These are phyloP conservation scores for Cladosporium sphaerospermum DNA, from an alignment of 2,329 filamentous ascomycete species.

Conservation along the genomic window DNA sequence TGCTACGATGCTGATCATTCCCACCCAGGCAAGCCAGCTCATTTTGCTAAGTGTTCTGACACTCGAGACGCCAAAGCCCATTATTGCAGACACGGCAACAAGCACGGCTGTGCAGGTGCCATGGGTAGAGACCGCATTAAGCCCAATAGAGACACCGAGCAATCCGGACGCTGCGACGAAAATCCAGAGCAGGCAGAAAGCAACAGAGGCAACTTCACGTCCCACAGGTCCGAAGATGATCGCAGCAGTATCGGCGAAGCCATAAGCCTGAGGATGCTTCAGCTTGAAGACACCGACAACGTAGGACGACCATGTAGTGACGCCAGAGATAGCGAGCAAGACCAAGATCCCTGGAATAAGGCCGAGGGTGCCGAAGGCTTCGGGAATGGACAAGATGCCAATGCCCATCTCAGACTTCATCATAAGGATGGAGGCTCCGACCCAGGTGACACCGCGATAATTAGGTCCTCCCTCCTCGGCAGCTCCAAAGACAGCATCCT, in stretches of 20 bases:
- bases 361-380: constrained; percentile 41
- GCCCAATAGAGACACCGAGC: constrained; percentile 3
- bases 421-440: constrained; percentile 41
- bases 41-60: constrained; percentile 32
- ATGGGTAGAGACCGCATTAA: constrained; percentile 22
- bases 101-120: constrained; percentile 37
- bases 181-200: constrained; percentile 7
- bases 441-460: constrained; percentile 31
- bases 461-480: constrained; percentile 15
- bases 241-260: constrained; percentile 51
- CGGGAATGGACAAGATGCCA: constrained; percentile 44
- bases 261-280: constrained; percentile 49
- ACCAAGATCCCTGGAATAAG: constrained; percentile 44
- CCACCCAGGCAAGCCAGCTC: constrained; percentile 33
- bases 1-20: constrained; percentile 22
- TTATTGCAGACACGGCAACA: constrained; percentile 36
- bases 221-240: constrained; percentile 50
- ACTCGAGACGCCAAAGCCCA: constrained; percentile 33
- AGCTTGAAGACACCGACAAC: constrained; percentile 49
- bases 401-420: constrained; percentile 43
- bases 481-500: constrained; percentile 19
- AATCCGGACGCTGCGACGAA: constrained; percentile 6
- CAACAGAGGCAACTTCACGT: constrained; percentile 40
- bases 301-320: constrained; percentile 46
- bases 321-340: constrained; percentile 34